These are phyloP conservation scores for Pachyrhizus erosus DNA, from an alignment of 306 rosid species.

Conservation along the genomic window DNA sequence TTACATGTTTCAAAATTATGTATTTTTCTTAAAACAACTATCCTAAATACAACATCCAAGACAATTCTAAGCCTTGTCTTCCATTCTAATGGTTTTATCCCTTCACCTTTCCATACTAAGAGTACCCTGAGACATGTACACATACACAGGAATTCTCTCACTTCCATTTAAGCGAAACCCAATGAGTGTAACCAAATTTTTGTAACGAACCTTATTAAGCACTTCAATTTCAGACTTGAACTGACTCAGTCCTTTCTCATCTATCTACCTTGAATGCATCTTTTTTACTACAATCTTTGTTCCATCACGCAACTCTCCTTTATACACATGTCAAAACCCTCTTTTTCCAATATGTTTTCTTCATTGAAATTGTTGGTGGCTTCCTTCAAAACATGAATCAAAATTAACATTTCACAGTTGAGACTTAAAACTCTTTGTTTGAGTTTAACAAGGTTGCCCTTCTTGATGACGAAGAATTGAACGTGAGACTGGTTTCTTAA, in stretches of 20 bases:
- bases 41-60: too few relatives aligned
- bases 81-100: too few relatives aligned
- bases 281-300: constrained; percentile 89
- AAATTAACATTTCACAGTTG: constrained; percentile 56
- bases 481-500: too few relatives aligned
- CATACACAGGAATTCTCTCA: constrained; percentile 86
- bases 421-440: constrained; percentile 35
- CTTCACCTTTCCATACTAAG: too few relatives aligned
- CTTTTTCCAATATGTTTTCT: constrained; percentile 65
- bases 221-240: constrained; percentile 82
- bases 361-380: constrained; percentile 46
- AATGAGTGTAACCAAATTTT: constrained; percentile 73
- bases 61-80: too few relatives aligned
- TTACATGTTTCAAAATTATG: too few relatives aligned
- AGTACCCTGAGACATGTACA: constrained; percentile 16
- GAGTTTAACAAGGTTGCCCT: too few relatives aligned
- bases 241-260: constrained; percentile 66
- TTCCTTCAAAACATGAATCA: constrained; percentile 67
- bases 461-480: too few relatives aligned
- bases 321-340: constrained; percentile 84
- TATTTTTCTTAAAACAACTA: too few relatives aligned
- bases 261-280: constrained; percentile 70
- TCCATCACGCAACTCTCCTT: constrained; percentile 84
- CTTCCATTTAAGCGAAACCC: constrained; percentile 85
- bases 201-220: constrained; percentile 80